phyloP scores from a whole-genome alignment of 495 filamentous ascomycete species.

The Venustampulla echinocandica region DNA sequence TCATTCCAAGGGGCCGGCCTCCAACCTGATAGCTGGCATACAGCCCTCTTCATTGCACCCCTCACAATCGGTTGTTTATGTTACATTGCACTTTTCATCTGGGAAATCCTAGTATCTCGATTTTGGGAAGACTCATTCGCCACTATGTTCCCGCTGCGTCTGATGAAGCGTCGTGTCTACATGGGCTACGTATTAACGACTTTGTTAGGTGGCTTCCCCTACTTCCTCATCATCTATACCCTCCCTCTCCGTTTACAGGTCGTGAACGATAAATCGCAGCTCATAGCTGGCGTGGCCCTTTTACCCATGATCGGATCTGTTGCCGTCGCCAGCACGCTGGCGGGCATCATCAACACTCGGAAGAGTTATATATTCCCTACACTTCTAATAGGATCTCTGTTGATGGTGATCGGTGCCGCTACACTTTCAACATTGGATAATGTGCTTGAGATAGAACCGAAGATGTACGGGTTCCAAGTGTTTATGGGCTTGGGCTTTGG shows the following conservation, averaged over 20 bases:
- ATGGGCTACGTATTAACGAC: slow-evolving; percentile 35
- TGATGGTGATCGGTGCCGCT: slow-evolving; percentile 44
- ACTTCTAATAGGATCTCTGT: slow-evolving; percentile 36
- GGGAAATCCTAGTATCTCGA: slow-evolving; percentile 35
- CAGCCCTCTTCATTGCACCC: slow-evolving; percentile 33
- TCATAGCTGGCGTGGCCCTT: slow-evolving; percentile 48
- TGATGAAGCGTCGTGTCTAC: slow-evolving; percentile 31
- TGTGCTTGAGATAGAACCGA: slow-evolving; percentile 11
- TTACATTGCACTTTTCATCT: slow-evolving; percentile 38
- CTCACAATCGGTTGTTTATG: slow-evolving; percentile 34
- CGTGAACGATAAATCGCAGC: slow-evolving; percentile 39
- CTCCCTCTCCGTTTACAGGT: slow-evolving; percentile 54
- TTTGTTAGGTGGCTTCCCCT: slow-evolving; percentile 47
- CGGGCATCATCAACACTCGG: slow-evolving; percentile 36
- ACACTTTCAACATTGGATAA: slow-evolving; percentile 35
- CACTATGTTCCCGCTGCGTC: slow-evolving; percentile 34
- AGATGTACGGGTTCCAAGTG: slow-evolving; percentile 27
- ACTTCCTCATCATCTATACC: slow-evolving; percentile 46
- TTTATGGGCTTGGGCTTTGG: slow-evolving; percentile 28
- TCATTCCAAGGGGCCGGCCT: slow-evolving; percentile 49
- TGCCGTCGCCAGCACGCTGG: slow-evolving; percentile 43
- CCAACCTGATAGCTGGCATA: slow-evolving; percentile 36
- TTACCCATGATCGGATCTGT: slow-evolving; percentile 45
- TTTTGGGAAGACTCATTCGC: slow-evolving; percentile 35
- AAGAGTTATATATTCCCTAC: slow-evolving; percentile 42